Conservation (phyloP, 2,329 filamentous ascomycete genomes). For the Didymella pomorum region DNA sequence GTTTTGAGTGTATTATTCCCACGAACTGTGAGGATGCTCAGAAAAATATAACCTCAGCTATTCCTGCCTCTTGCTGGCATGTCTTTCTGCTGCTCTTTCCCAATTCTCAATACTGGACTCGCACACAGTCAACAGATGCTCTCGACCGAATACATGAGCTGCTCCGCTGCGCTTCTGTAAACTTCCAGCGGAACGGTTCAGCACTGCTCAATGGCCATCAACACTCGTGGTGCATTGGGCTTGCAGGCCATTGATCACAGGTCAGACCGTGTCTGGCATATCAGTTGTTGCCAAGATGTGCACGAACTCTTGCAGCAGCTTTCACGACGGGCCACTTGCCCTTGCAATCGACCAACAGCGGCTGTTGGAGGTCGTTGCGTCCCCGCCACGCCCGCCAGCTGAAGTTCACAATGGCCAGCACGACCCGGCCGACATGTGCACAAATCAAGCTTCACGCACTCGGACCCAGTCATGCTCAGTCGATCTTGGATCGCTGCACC, state of each 20-base stretch:
- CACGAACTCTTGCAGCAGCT: background rate
- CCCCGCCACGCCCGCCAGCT: background rate
- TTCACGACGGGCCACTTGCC: too few relatives aligned
- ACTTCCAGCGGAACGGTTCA: background rate
- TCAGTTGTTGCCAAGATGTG: background rate
- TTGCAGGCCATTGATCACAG: background rate
- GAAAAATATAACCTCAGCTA: background rate
- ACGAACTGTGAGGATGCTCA: background rate
- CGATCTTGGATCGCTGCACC: background rate
- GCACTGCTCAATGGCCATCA: background rate
- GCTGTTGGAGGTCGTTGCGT: background rate
- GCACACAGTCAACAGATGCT: background rate
- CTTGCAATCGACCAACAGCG: background rate
- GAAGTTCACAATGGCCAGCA: background rate
- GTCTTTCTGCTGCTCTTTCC: background rate
- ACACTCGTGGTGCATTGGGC: background rate
- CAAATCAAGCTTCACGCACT: background rate
- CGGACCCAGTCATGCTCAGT: background rate
- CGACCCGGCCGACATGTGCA: background rate
- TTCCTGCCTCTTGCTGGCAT: background rate
- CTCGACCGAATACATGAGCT: background rate
- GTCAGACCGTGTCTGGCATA: background rate
- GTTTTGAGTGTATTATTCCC: slow-evolving; percentile 8
- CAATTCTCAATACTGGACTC: background rate
- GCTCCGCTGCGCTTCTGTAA: background rate